Conservation (phyloP, 345 rosid species). For the Populus tremula region DNA sequence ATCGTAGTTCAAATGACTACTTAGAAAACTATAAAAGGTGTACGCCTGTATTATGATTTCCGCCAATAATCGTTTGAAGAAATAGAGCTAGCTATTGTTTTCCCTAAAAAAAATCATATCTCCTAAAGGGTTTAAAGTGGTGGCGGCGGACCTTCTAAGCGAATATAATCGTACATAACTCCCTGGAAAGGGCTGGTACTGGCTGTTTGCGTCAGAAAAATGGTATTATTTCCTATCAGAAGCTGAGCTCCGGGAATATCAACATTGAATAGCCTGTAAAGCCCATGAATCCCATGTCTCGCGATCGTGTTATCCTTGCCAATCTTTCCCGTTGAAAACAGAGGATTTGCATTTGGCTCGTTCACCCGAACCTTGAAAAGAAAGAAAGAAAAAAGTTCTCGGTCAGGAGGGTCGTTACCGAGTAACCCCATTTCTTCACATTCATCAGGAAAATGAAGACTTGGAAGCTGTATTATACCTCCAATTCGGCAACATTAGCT, state of each 20-base stretch:
- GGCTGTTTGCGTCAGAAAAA: slow-evolving; percentile 21
- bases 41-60: too few species aligned
- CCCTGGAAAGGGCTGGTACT: slow-evolving; percentile 25
- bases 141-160: slow-evolving; percentile 20
- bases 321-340: slow-evolving; percentile 19
- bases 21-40: too few species aligned
- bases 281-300: slow-evolving; percentile 32
- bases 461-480: not conserved
- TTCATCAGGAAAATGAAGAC: too few species aligned
- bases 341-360: slow-evolving; percentile 6
- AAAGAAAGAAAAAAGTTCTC: too few species aligned
- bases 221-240: slow-evolving; percentile 18
- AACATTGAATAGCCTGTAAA: slow-evolving; percentile 21
- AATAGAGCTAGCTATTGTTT: too few species aligned
- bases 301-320: slow-evolving; percentile 32
- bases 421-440: too few species aligned
- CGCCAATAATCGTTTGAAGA: too few species aligned
- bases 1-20: too few species aligned
- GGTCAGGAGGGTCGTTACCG: too few species aligned
- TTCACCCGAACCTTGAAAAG: slow-evolving; percentile 21
- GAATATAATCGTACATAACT: slow-evolving; percentile 28
- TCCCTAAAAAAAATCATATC: not conserved
- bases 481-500: slow-evolving; percentile 12
- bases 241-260: slow-evolving; percentile 10
- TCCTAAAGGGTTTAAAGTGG: too few species aligned